Evolutionary conservation across 2,329 filamentous ascomycete species (phyloP), one percentile per base, ranked within the genome.

Genomic region (Colletotrichum sp.): DNA sequence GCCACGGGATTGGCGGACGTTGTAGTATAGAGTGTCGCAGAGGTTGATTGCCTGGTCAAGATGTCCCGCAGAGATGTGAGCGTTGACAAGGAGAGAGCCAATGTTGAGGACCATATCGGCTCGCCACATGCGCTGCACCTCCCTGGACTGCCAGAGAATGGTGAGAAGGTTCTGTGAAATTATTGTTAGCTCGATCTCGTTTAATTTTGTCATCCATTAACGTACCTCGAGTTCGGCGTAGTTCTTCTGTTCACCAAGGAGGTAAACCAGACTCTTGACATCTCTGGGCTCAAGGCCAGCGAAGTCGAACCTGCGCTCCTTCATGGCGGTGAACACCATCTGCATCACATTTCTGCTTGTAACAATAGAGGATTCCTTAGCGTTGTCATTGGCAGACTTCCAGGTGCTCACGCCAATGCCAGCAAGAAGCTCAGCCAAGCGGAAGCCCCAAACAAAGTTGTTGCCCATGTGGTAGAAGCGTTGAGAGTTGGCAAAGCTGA

Each of bases 171-270:
- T 69, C 79, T 79, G 34, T 7, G 5, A 59, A 18, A 5, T 5
- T 4, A 8, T 24, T 52, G 69, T 79, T 43, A 77, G 72, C 21
- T 38, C 16, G 3, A 1, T 1, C 10, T 12, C 7, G 9, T 36
- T 3, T 6, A 16, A 4, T 8, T 6, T 3, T 18, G 4, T 24
- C 13, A 2, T 28, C 3, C 7, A 10, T 3, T 12, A 28, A 24
- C 69, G 36, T 64, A 75, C 78, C 77, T 89, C 87, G 13, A 89
- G 84, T 65, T 88, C 86, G 24, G 81, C 79, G 74, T 84, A 88
- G 78, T 89, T 87, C 71, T 83, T 79, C 73, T 89, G 87, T 28
- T 86, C 84, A 34, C 87, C 88, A 2, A 90, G 83, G 5, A 90
- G 81, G 12, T 84, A 83, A 32, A 88, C 83, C 3, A 89, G 81